phyloP scores from a whole-genome alignment of 305 asterid species.

The Fraxinus paxiana region DNA sequence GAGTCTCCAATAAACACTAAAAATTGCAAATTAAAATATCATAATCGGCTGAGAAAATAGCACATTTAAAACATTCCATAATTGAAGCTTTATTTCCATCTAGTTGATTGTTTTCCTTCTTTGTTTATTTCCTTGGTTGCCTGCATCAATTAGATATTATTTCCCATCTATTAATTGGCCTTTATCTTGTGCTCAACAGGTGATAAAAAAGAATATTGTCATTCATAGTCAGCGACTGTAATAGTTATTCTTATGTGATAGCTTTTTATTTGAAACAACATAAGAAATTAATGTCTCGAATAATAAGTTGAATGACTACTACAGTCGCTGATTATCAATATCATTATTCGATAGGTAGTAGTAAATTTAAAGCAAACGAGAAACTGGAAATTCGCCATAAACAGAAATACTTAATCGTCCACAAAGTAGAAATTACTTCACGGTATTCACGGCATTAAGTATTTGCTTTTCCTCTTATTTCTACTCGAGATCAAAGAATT shows the following conservation, averaged over 20 bases:
- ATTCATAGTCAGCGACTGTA: neutral
- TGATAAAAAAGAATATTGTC: neutral
- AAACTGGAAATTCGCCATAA: neutral
- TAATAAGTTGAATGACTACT: neutral
- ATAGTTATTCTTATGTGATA: neutral
- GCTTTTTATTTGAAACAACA: neutral
- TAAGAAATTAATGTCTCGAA: no score
- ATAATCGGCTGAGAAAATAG: neutral
- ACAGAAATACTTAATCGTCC: neutral
- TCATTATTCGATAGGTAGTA: neutral
- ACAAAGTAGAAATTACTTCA: neutral
- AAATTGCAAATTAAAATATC: neutral
- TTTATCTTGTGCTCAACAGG: neutral
- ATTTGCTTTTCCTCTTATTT: neutral
- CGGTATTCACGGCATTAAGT: neutral
- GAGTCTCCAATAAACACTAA: neutral
- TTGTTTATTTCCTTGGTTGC: neutral
- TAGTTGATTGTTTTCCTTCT: neutral
- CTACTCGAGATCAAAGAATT: neutral
- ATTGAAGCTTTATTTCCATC: neutral
- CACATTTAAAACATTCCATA: neutral
- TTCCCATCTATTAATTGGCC: neutral
- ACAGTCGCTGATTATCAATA: no score
- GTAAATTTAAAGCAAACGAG: neutral
- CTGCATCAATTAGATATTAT: neutral